Evolutionary conservation across 345 rosid genomes (phyloP).

Genomic region (Ceriops decandra): DNA sequence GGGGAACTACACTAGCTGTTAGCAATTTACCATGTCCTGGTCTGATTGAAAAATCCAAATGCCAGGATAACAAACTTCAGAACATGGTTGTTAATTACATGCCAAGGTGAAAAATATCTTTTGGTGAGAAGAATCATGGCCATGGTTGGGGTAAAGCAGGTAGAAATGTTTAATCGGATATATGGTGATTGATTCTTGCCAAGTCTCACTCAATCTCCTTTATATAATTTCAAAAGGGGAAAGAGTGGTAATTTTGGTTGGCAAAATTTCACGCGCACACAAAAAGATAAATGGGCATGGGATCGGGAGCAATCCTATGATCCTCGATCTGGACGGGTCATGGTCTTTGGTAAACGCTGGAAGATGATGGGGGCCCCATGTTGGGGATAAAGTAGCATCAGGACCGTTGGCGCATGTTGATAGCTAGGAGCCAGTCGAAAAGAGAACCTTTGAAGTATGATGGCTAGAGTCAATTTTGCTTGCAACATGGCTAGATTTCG

Average conservation of each 20-base stretch:
- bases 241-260: background rate
- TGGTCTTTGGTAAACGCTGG: constrained; percentile 21
- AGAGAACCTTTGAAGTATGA: constrained; percentile 34
- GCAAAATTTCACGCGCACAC: background rate
- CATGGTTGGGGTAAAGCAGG: too few species aligned
- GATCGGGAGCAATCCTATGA: background rate
- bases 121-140: too few species aligned
- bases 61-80: too few species aligned
- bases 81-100: too few species aligned
- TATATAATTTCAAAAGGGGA: background rate
- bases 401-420: constrained; percentile 49
- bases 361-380: constrained; percentile 61
- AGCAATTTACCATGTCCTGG: constrained; percentile 2
- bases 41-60: too few species aligned
- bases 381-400: constrained; percentile 46
- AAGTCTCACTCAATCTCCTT: too few species aligned
- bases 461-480: constrained; percentile 43
- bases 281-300: background rate
- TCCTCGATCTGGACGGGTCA: constrained; percentile 12
- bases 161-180: too few species aligned
- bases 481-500: constrained; percentile 58
- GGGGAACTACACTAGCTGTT: constrained; percentile 21
- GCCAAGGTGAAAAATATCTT: too few species aligned
- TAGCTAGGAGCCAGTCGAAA: constrained; percentile 44
- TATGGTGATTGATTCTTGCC: too few species aligned